Evolutionary conservation across 306 rosid genomes (phyloP).

Genomic region (Neltuma alba): DNA sequence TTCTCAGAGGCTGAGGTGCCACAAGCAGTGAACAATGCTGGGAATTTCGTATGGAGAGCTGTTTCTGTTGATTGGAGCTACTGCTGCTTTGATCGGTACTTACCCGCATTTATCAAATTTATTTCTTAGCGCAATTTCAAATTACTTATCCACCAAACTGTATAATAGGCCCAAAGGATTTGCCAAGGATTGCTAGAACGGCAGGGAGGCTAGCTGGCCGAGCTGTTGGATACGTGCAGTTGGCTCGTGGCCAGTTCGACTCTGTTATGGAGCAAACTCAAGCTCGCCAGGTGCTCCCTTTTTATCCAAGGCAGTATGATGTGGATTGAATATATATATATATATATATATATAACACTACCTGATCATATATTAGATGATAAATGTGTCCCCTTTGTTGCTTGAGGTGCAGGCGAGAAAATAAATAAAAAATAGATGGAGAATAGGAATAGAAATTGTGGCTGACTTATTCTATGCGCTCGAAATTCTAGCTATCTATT

Average conservation of each 20-base stretch:
- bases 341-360: background rate
- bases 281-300: constrained; percentile 70
- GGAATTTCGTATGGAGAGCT: constrained; percentile 51
- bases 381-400: constrained; percentile 15
- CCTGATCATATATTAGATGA: constrained; percentile 7
- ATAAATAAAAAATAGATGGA: background rate
- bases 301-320: background rate
- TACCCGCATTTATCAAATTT: background rate
- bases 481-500: background rate
- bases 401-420: background rate
- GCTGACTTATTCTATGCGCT: background rate
- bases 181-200: constrained; percentile 53
- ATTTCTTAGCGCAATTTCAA: background rate
- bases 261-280: constrained; percentile 82
- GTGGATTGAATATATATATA: background rate
- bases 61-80: constrained; percentile 49
- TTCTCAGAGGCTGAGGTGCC: constrained; percentile 10
- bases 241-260: constrained; percentile 89
- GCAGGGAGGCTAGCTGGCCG: constrained; percentile 55
- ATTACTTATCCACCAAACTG: constrained; percentile 20
- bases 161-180: constrained; percentile 52
- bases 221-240: constrained; percentile 82
- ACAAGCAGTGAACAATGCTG: constrained; percentile 36
- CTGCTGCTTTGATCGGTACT: constrained; percentile 40
- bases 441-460: background rate